Evolutionary conservation across 176 grass and related monocot genomes (phyloP).

Genomic region (sorghum (Sorghum bicolor)): DNA sequence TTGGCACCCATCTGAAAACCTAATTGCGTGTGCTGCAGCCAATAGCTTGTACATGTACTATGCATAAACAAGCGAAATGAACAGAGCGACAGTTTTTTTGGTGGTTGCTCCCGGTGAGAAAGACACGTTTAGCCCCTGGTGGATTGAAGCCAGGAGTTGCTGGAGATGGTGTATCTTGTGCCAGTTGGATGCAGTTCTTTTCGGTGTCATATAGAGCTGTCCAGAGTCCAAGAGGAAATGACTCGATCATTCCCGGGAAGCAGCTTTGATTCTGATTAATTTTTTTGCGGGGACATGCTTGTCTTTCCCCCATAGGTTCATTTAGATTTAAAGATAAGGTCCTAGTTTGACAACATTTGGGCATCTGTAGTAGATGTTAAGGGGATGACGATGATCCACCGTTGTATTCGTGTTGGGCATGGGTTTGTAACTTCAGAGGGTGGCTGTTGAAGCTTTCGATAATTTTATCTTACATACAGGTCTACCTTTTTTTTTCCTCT

Average conservation of each 20-base stretch:
- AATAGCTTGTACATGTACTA: conserved; percentile 99
- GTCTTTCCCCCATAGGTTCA: conserved; percentile 63
- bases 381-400: conserved; percentile 13
- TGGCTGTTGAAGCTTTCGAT: conserved; percentile 32
- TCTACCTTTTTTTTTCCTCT: neutral
- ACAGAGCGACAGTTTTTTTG: conserved; percentile 38
- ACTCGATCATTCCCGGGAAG: conserved; percentile 90
- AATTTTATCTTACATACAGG: conserved; percentile 29
- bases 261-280: conserved; percentile 72
- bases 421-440: conserved; percentile 41
- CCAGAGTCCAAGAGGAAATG: conserved; percentile 89
- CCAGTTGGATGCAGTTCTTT: conserved; percentile 49
- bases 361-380: conserved; percentile 39
- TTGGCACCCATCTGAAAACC: conserved; percentile 83
- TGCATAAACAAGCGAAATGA: conserved; percentile 43
- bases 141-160: conserved; percentile 28
- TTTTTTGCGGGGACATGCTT: conserved; percentile 51
- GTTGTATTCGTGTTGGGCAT: conserved; percentile 36
- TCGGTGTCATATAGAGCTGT: conserved; percentile 64
- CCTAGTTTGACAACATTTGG: conserved; percentile 36
- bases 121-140: conserved; percentile 45
- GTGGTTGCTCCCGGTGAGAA: conserved; percentile 43
- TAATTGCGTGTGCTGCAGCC: conserved; percentile 88
- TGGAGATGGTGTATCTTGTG: conserved; percentile 43
- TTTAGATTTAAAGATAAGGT: conserved; percentile 69